Percentiles rank a stretch among this genome's conserved stretches.
Evolutionary conservation across 2,329 filamentous ascomycete species (phyloP).

Genomic region (Trichoderma polysporum): DNA sequence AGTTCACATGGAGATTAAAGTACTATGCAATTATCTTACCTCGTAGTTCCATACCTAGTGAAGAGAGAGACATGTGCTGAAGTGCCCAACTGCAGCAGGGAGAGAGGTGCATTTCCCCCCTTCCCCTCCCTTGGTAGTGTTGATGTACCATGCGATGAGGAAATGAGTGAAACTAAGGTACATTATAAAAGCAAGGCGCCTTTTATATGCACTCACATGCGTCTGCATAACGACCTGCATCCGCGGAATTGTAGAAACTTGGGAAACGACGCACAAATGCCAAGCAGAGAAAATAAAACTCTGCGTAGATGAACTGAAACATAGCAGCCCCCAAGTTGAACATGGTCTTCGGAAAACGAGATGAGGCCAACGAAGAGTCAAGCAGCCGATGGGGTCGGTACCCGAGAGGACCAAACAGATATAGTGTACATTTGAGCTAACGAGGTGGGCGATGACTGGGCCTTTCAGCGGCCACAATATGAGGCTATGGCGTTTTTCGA

Average conservation of each 20-base stretch:
- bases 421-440: not conserved
- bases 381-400: not conserved
- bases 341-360: not conserved
- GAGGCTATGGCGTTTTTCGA: too few relatives aligned
- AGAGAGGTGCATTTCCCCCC: not conserved
- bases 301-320: not conserved
- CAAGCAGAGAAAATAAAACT: not conserved
- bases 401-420: not conserved
- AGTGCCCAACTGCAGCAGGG: not conserved
- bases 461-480: too few relatives aligned
- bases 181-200: not conserved
- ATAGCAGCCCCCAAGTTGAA: not conserved
- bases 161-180: not conserved
- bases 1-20: not conserved
- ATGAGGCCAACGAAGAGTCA: not conserved
- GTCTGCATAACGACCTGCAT: not conserved
- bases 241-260: not conserved
- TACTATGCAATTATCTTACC: not conserved
- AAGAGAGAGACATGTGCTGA: not conserved
- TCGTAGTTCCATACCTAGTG: too few relatives aligned
- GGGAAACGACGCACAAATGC: not conserved
- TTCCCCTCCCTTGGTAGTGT: not conserved
- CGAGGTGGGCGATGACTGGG: not conserved
- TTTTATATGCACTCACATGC: not conserved
- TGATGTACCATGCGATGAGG: not conserved